Evolutionary conservation across 768 basidiomycete genomes (phyloP), one percentile per base, ranked within the genome.

Genomic region (Russula sp.): DNA sequence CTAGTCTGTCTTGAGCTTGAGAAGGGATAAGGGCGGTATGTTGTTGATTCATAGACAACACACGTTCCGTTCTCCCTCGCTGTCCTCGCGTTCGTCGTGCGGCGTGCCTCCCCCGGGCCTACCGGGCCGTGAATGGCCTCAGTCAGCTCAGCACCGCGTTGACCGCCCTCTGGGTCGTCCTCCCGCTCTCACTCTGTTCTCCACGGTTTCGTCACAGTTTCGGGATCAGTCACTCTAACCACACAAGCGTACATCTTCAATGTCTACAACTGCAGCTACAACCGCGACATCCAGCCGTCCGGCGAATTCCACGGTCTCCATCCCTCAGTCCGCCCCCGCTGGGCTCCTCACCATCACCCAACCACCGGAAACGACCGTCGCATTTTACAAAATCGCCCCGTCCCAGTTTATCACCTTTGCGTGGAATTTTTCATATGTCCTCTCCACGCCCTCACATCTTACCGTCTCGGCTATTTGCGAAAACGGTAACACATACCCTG

Each of bases 401-500:
- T 78, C 77, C 53, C 80, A 90, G 65, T 75, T 77, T 62, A 83
- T 97, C 70, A 96, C 93, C 22, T 91, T 97, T 72, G 94, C 81
- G 11, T 97, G 93, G 95, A 93, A 92, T 74, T 81, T 93, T 69
- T 91, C 90, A 16, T 78, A 79, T 60, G 76, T 98, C 45, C 75
- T 87, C 66, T 81, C 77, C 45, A 85, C 81, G 0, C 93, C 93
- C 0, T 82, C 84, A 3, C 78, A 78, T 66, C 80, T 96, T 62
- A 95, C 93, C 14, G 79, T 96, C 63, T 83, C 83, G 42, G 93
- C 93, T 34, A 79, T 86, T 47, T 88, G 89, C 73, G 84, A 85
- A 14, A 94, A 95, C 70, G 90, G 90, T 3, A 90, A 90, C 73
- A 94, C 92, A 1, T 98, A 93, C 71, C 83, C 90, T 16, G 89